These are phyloP conservation scores for Amanita fuliginea DNA, from an alignment of 768 basidiomycete species.

Conservation along the genomic window DNA sequence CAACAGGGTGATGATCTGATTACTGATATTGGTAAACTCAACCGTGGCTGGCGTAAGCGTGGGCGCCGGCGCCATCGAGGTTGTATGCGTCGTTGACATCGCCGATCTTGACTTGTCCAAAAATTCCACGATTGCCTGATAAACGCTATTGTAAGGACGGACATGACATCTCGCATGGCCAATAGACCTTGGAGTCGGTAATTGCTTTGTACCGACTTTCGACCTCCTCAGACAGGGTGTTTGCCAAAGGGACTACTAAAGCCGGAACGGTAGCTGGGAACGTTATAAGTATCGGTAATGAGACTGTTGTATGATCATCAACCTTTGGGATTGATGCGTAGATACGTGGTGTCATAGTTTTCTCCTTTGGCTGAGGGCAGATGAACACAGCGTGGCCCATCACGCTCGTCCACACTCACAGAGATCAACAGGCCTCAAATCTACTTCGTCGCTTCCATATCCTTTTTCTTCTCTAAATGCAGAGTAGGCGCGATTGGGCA, in stretches of 20 bases:
- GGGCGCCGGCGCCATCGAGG: constrained; percentile 65
- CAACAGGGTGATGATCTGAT: constrained; percentile 43
- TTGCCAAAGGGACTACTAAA: constrained; percentile 69
- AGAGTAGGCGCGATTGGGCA: constrained; percentile 1
- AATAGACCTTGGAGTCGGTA: constrained; percentile 38
- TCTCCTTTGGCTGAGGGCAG: constrained; percentile 53
- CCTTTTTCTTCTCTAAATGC: constrained; percentile 62
- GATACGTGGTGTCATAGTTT: constrained; percentile 65
- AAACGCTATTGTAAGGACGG: neutral
- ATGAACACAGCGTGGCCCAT: neutral
- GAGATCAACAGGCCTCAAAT: constrained; percentile 57
- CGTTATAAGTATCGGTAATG: too few relatives aligned
- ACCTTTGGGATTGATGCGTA: constrained; percentile 75
- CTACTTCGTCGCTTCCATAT: constrained; percentile 67
- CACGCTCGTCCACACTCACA: constrained; percentile 18
- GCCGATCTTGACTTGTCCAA: constrained; percentile 74
- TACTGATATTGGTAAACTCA: constrained; percentile 45
- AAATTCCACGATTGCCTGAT: constrained; percentile 65
- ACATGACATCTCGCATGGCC: neutral
- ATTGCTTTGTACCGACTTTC: neutral
- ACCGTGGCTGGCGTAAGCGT: constrained; percentile 72
- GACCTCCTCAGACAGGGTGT: constrained; percentile 1
- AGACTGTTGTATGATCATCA: neutral
- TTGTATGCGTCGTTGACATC: constrained; percentile 57
- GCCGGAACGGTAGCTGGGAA: constrained; percentile 54